Conservation (phyloP, 805 yeast genomes). For the Candida andamanensis region DNA sequence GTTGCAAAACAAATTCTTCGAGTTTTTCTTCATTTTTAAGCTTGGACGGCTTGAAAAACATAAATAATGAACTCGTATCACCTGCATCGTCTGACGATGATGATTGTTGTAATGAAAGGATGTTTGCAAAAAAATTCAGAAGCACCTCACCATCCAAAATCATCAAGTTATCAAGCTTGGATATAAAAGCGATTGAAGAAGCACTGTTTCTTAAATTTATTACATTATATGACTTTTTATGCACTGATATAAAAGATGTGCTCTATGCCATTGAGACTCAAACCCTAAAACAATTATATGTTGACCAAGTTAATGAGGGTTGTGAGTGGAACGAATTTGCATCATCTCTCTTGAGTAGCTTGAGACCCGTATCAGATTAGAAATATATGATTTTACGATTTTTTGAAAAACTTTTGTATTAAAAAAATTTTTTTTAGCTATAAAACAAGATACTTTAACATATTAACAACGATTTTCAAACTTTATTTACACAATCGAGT, state of each 20-base stretch:
- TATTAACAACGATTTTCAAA: constrained; percentile 7
- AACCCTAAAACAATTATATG: constrained; percentile 2
- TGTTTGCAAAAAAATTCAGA: too few species aligned
- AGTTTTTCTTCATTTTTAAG: constrained; percentile 14
- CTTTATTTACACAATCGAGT: background rate
- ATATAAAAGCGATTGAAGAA: constrained; percentile 18
- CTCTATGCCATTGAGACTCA: constrained; percentile 2
- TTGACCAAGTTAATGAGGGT: background rate
- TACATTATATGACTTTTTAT: constrained; percentile 31
- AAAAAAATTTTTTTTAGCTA: constrained; percentile 7
- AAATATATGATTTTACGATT: background rate
- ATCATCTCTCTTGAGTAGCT: constrained; percentile 3
- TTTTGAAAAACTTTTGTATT: too few species aligned
- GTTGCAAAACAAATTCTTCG: constrained; percentile 4
- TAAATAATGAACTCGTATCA: constrained; percentile 6
- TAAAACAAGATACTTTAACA: constrained; percentile 10
- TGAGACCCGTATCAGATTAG: background rate
- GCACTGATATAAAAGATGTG: constrained; percentile 6
- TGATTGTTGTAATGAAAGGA: constrained; percentile 6
- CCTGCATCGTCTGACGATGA: constrained; percentile 21
- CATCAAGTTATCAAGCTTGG: constrained; percentile 14
- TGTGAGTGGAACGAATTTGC: constrained; percentile 6
- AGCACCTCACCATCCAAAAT: too few species aligned
- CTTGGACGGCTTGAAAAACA: constrained; percentile 10
- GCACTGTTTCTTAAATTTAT: constrained; percentile 28